Evolutionary conservation across 2,329 filamentous ascomycete species (phyloP), one percentile per base, ranked within the genome.

Genomic region (Atkinsonella hypoxylon): DNA sequence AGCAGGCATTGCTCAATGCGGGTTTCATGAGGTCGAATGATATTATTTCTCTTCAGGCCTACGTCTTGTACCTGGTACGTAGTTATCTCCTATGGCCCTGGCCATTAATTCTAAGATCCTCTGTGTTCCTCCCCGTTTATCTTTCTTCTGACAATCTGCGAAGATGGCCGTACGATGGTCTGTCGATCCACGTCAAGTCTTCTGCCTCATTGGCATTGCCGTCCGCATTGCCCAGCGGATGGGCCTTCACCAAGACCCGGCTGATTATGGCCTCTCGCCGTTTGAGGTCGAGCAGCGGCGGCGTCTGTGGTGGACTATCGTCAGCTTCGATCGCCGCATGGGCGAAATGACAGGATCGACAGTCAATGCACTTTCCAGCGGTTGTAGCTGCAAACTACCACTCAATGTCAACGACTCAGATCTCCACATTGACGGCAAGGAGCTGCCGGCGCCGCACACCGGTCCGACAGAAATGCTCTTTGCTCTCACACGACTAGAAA

Each of bases 271-370:
- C 4, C 57, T 79, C 2, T 69, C 65, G 3, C 75, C 70, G 32
- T 85, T 81, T 49, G 83, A 88, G 58, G 75, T 79, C 3, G 84
- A 88, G 65, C 76, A 85, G 64, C 76, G 83, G n/a, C 77, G 84
- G 47, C 74, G 85, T 38, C 67, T 89, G 1, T 88, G 83, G 84
- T 89, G 83, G 83, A 78, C 81, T 32, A 70, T 89, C 15, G 73
- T 83, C 13, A 71, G 79, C 26, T 83, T 87, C 56, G 85, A 89
- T 62, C 73, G 76, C 53, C 81, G 85, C 20, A 76, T 87, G 38
- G 76, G 81, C 51, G 84, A 88, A 61, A 76, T 87, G 63, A 76
- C 79, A 3, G 76, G 78, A 46, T 78, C 75, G 17, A 71, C 73
- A 34, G 74, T 64, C 49, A 80, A 76, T 4, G 77, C 76, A 0